These are phyloP conservation scores for Inosperma sp. DNA, from an alignment of 768 basidiomycete genomes.

Conservation along the genomic window DNA sequence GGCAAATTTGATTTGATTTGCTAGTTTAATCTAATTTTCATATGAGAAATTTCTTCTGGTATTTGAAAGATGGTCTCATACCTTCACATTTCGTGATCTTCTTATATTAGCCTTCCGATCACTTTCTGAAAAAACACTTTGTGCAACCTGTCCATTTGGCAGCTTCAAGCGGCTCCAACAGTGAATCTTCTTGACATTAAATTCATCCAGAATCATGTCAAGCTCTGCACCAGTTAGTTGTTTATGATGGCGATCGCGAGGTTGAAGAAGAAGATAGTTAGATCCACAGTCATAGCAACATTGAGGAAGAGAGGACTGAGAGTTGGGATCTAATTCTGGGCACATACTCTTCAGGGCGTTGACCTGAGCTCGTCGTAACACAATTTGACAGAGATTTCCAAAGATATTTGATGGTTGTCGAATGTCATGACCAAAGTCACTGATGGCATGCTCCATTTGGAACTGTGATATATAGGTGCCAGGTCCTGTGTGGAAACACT, in stretches of 20 bases:
- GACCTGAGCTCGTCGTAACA: conserved; percentile 7
- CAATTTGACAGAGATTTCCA: conserved; percentile 13
- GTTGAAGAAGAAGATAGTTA: conserved; percentile 20
- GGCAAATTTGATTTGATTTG: conserved; percentile 3
- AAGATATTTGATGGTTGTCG: conserved; percentile 14
- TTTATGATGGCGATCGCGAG: conserved; percentile 12
- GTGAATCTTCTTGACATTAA: neutral
- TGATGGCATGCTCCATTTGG: conserved; percentile 30
- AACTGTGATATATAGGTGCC: conserved; percentile 19
- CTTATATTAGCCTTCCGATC: conserved; percentile 2
- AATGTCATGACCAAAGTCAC: conserved; percentile 26
- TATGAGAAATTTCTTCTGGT: too few relatives aligned
- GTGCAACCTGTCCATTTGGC: conserved; percentile 13
- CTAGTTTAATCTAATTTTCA: neutral
- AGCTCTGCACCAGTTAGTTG: neutral
- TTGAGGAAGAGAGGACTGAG: neutral
- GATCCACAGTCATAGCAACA: conserved; percentile 21
- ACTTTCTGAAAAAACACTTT: conserved; percentile 10
- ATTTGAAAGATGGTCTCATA: too few relatives aligned
- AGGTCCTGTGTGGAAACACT: conserved; percentile 27
- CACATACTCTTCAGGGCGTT: conserved; percentile 13
- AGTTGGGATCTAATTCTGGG: conserved; percentile 10
- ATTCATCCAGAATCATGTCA: neutral
- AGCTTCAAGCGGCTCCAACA: conserved; percentile 11
- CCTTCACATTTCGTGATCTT: conserved; percentile 13